Evolutionary conservation across 169 alveolate genomes (phyloP).

Genomic region (Plasmodium falciparum): DNA sequence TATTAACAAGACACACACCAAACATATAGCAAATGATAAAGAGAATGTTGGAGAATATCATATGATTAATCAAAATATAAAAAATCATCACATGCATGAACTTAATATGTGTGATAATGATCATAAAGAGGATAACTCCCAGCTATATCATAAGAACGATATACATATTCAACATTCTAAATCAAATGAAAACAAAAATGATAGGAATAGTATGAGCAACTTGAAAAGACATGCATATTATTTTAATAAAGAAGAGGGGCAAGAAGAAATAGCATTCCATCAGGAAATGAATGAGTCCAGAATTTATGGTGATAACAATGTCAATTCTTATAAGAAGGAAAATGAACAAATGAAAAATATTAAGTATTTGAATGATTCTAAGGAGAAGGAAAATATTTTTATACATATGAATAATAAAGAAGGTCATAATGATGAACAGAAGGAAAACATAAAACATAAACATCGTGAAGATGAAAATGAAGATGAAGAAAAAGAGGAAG

Average conservation of each 20-base stretch:
- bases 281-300: neutral
- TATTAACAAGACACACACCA: no score
- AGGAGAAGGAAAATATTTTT: conserved; percentile 18
- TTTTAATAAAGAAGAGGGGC: neutral
- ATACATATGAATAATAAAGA: conserved; percentile 20
- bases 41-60: no score
- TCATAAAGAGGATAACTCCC: no score
- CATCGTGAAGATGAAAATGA: conserved; percentile 12
- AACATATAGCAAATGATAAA: no score
- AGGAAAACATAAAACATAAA: conserved; percentile 7
- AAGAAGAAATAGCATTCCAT: neutral
- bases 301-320: neutral
- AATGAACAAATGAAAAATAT: neutral
- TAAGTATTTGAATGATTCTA: conserved; percentile 10
- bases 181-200: neutral
- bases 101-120: no score
- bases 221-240: conserved; percentile 74
- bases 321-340: neutral
- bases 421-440: conserved; percentile 22
- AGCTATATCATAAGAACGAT: no score
- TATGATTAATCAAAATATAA: no score
- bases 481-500: conserved; percentile 23
- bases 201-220: conserved; percentile 34
- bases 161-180: no score
- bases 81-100: no score